These are phyloP conservation scores for Grosmannia clavigera DNA, from an alignment of 2,329 filamentous ascomycete genomes.

Conservation along the genomic window DNA sequence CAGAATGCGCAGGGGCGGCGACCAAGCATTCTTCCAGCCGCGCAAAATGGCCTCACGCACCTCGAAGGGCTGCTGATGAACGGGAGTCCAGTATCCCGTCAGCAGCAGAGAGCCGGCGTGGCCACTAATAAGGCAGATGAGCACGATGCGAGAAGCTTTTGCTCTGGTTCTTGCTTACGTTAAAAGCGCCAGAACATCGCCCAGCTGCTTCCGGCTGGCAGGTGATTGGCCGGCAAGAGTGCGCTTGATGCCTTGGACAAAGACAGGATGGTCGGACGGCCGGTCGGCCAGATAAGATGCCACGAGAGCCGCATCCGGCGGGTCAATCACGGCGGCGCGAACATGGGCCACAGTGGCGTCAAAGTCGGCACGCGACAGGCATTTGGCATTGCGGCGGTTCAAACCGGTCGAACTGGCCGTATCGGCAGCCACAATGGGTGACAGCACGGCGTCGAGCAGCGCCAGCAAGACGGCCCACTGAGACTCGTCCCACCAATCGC, in stretches of 20 bases:
- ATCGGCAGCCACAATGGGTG: constrained; percentile 37
- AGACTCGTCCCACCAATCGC: constrained; percentile 28
- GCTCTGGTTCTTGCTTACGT: constrained; percentile 23
- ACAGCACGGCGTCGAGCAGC: constrained; percentile 46
- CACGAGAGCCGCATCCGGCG: constrained; percentile 28
- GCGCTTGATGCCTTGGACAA: constrained; percentile 36
- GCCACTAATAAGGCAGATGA: constrained; percentile 17
- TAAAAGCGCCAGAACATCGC: constrained; percentile 25
- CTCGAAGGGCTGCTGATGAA: constrained; percentile 47
- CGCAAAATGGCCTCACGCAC: constrained; percentile 50
- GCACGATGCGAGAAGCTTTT: neutral
- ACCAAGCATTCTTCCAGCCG: constrained; percentile 46
- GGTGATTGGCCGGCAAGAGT: constrained; percentile 25
- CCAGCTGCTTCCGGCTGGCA: constrained; percentile 23
- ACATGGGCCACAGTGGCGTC: constrained; percentile 29
- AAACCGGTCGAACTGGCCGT: neutral
- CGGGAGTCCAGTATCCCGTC: constrained; percentile 52
- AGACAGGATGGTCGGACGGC: constrained; percentile 37
- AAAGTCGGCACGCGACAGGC: constrained; percentile 37
- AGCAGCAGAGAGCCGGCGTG: constrained; percentile 46
- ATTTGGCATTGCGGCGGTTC: constrained; percentile 29
- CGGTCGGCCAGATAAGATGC: constrained; percentile 40
- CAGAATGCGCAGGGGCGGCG: constrained; percentile 41
- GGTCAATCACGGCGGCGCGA: constrained; percentile 21
- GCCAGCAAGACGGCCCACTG: constrained; percentile 44